Base-by-base conservation (phyloP, 352 stramenopile genomes). In the Phytophthora quininea region DNA sequence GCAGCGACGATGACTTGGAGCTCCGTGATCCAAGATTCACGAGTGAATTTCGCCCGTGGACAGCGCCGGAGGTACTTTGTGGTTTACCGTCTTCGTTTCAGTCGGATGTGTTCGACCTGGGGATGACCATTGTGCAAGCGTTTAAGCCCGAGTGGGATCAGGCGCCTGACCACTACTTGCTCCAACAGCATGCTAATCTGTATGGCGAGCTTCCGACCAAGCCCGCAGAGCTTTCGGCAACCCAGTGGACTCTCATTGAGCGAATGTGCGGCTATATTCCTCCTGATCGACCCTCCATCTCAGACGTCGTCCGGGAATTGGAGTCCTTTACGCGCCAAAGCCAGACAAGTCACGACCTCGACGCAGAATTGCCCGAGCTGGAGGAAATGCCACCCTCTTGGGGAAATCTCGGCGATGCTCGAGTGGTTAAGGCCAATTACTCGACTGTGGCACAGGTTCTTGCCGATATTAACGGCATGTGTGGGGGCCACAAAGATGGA, bases 21-120 rank as follows among this genome's bases (percentile, higher is more conserved):
- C 10, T 40, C 10, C 45, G 33, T 5, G 33, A 57, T 27, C 40
- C 40, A n/a, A 14, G 15, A 47, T 47, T 24, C 15, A 14, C 15
- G 6, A 29, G 3, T 1, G 32, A 43, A 31, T 43, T 56, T 14
- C 27, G 27, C 11, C 53, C 19, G 24, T 54, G 42, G 12, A 32
- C 47, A 46, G 29, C 55, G 1, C 55, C 49, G 1, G 54, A 70
- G 43, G 30, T 52, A 8, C 24, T 70, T 11, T 12, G 9, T n/a
- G 62, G 62, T 3, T 24, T 64, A 0, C 62, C 62, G 9, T 19
- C 38, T 55, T 64, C 62, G 3, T 60, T 69, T 8, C 12, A 54
- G 11, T 63, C 61, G 11, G 62, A 68, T 8, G 19, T 68, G 12
- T 68, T 31, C 11, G 60, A 27, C 5, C 62, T 67, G n/a, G 61